Base-by-base conservation (phyloP, 2,329 filamentous ascomycete genomes). In the Podosphaera xanthii region DNA sequence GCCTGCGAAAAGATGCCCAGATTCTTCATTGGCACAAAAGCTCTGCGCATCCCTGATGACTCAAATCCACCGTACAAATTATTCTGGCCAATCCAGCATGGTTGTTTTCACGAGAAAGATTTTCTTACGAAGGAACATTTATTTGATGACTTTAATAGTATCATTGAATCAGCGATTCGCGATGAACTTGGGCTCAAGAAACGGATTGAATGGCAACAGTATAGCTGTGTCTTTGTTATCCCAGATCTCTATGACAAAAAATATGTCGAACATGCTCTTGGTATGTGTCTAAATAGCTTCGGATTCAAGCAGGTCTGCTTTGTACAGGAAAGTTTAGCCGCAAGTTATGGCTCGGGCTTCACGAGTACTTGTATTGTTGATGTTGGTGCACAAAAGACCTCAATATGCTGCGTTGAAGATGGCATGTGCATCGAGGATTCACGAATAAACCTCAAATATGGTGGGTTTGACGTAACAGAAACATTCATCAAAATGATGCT, bases 401-500 rank as follows among this genome's bases (percentile, higher is more conserved):
- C 92, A 0, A 86, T 98, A 38, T 91, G 90, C 62, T 98, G 92
- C 65, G 90, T 98, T 9, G 92, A 98, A 67, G 92, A 98, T 70
- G 92, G 92, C 1, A 85, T 98, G 72, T 89, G 87, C 67, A 79
- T 95, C 34, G 92, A 97, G 63, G 91, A 96, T 68, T 98, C 92
- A 14, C 82, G 92, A 14, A 81, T 98, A 69, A 97, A 97, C 69
- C 74, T 98, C 63, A 97, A 98, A 70, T 94, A 85, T 66, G 92
- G 92, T 57, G 92, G 92, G 0, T 83, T 79, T 66, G 92, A 98
- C 70, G 86, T 97, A 44, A 97, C 92, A 0, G 88, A 95, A 66
- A 86, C 87, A 0, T 96, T 98, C 67, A 78, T 95, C 69, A 95
- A 92, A 72, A 97, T 97, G 91, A 89, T 97, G 85, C 80, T 98